These are phyloP conservation scores for Cercospora janseana DNA, from an alignment of 2,329 filamentous ascomycete genomes.

Conservation along the genomic window DNA sequence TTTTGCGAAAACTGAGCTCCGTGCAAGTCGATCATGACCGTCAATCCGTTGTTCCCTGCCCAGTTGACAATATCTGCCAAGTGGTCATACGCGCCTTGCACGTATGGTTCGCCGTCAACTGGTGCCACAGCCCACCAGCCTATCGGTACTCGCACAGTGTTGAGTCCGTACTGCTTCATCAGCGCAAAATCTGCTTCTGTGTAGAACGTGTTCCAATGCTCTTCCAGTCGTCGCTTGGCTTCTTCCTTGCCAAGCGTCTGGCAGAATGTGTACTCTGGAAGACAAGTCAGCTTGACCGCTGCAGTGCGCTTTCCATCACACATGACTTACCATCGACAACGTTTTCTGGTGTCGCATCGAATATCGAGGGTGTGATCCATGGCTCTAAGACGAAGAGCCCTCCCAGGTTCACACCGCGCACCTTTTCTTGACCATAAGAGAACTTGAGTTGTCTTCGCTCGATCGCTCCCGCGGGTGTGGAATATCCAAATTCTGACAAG, in stretches of 20 bases:
- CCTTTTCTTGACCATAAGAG: constrained; percentile 54
- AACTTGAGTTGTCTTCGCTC: constrained; percentile 40
- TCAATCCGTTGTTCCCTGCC: constrained; percentile 57
- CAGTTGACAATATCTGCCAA: constrained; percentile 51
- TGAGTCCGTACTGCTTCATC: constrained; percentile 41
- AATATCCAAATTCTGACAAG: constrained; percentile 27
- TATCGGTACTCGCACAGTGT: constrained; percentile 51
- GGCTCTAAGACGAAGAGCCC: constrained; percentile 65
- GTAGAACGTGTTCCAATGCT: constrained; percentile 42
- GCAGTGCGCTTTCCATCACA: neutral
- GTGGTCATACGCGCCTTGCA: constrained; percentile 48
- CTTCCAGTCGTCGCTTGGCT: constrained; percentile 44
- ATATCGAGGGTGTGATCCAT: constrained; percentile 63
- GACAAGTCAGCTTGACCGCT: neutral
- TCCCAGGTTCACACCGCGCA: constrained; percentile 63
- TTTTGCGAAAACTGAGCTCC: constrained; percentile 65
- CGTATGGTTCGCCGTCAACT: constrained; percentile 50
- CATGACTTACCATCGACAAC: constrained; percentile 52
- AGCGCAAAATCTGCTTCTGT: constrained; percentile 45
- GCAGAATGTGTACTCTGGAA: constrained; percentile 34
- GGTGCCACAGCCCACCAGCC: constrained; percentile 58
- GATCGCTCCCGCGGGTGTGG: constrained; percentile 25
- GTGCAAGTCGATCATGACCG: constrained; percentile 67
- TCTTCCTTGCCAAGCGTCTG: constrained; percentile 48
- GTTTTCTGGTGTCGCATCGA: constrained; percentile 47